Conservation (phyloP, 2,329 filamentous ascomycete genomes). For the Rosellinia necatrix region DNA sequence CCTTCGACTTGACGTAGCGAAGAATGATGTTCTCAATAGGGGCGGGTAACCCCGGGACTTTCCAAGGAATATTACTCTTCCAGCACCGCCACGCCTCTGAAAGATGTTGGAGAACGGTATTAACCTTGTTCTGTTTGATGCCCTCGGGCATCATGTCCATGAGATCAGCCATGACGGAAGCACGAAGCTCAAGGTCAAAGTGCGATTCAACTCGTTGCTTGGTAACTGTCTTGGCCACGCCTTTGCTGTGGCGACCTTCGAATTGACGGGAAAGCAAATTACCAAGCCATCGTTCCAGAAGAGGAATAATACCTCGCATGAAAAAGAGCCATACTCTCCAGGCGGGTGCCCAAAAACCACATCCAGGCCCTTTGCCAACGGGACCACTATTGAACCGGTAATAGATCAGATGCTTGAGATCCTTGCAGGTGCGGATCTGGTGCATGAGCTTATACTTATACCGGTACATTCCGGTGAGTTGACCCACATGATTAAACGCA, state of each 20-base stretch:
- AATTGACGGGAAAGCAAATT: constrained; percentile 97
- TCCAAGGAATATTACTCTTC: constrained; percentile 99
- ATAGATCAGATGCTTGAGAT: constrained; percentile 98
- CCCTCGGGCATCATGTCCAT: constrained; percentile 99
- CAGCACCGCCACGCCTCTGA: constrained; percentile 99
- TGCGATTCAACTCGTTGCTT: constrained; percentile 99
- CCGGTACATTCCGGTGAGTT: constrained; percentile 98
- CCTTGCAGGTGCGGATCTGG: constrained; percentile 98
- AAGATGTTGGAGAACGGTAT: constrained; percentile 94
- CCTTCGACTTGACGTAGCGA: constrained; percentile 98
- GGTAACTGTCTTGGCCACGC: constrained; percentile 97
- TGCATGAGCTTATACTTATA: constrained; percentile 99
- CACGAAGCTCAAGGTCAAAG: constrained; percentile 94
- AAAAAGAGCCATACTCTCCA: constrained; percentile 99
- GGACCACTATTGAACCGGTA: constrained; percentile 97
- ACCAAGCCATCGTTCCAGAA: constrained; percentile 95
- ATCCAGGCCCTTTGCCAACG: constrained; percentile 95
- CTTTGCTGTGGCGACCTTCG: constrained; percentile 97
- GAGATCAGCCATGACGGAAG: constrained; percentile 97
- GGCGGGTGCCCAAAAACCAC: constrained; percentile 97
- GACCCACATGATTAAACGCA: constrained; percentile 98
- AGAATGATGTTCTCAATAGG: constrained; percentile 99
- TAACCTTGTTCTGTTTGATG: constrained; percentile 99
- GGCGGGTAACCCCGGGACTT: constrained; percentile 92
- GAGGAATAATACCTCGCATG: constrained; percentile 96